Conservation (phyloP, 106 monocot species). For the Dendrobium huoshanense region DNA sequence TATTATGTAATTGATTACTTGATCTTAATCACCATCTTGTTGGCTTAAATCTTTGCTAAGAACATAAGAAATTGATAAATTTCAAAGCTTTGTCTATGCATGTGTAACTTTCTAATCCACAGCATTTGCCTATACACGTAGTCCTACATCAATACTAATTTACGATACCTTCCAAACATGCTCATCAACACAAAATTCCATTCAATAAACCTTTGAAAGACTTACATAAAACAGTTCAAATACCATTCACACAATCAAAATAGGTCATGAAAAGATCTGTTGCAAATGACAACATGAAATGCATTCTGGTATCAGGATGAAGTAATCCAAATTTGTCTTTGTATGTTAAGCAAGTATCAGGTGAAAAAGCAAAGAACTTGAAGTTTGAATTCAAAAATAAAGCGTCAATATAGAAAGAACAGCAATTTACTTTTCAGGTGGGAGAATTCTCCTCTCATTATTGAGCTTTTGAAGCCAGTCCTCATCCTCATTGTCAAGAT, state of each 20-base stretch:
- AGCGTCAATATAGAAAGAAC: not conserved
- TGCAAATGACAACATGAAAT: not conserved
- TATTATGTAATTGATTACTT: too few species aligned
- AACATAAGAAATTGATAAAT: too few species aligned
- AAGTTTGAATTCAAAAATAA: not conserved
- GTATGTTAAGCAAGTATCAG: not conserved
- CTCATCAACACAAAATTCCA: not conserved
- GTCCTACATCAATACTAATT: too few species aligned
- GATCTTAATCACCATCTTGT: too few species aligned
- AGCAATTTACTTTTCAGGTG: slow-evolving; percentile 70
- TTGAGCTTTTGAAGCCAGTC: slow-evolving; percentile 91
- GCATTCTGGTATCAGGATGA: not conserved
- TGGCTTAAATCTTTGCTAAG: too few species aligned
- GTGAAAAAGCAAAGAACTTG: not conserved
- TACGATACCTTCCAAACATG: not conserved
- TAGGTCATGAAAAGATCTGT: not conserved
- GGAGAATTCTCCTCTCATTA: slow-evolving; percentile 64
- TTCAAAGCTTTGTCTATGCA: too few species aligned
- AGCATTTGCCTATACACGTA: too few species aligned
- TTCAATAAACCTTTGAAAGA: not conserved
- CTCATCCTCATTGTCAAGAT: slow-evolving; percentile 93
- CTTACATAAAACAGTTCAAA: not conserved
- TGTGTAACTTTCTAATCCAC: too few species aligned
- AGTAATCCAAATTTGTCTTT: not conserved
- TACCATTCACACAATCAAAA: not conserved